Evolutionary conservation across 2,329 filamentous ascomycete genomes (phyloP).

Genomic region (Pyricularia sp.): DNA sequence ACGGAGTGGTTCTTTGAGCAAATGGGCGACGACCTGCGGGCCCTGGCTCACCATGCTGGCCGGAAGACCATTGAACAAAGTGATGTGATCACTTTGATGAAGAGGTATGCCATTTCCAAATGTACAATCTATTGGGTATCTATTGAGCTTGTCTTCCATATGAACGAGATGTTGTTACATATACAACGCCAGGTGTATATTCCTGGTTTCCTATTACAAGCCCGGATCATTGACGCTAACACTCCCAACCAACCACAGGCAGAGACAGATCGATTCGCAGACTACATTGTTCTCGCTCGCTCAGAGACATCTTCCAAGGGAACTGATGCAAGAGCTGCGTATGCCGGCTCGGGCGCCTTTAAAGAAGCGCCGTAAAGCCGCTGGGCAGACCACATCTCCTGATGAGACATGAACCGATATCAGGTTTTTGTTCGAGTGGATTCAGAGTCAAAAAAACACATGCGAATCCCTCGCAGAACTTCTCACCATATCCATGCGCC

Average conservation of each 20-base stretch:
- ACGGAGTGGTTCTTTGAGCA: slow-evolving; percentile 92
- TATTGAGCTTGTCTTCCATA: slow-evolving; percentile 6
- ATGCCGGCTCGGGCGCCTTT: slow-evolving; percentile 47
- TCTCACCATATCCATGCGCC: background rate
- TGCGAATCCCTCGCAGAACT: background rate
- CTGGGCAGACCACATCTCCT: slow-evolving; percentile 20
- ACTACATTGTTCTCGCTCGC: slow-evolving; percentile 79
- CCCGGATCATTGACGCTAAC: slow-evolving; percentile 16
- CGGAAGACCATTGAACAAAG: slow-evolving; percentile 77
- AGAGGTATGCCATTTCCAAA: slow-evolving; percentile 45
- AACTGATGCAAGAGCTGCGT: slow-evolving; percentile 69
- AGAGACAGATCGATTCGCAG: slow-evolving; percentile 58
- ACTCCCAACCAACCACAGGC: slow-evolving; percentile 34
- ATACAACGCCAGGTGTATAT: background rate
- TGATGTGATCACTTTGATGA: slow-evolving; percentile 72
- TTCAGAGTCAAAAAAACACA: background rate
- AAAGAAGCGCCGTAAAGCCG: slow-evolving; percentile 28
- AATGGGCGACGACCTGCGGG: slow-evolving; percentile 62
- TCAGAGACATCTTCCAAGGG: slow-evolving; percentile 66
- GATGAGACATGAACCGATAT: slow-evolving; percentile 23
- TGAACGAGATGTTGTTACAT: background rate
- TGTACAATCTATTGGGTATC: slow-evolving; percentile 8
- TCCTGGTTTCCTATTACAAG: slow-evolving; percentile 11
- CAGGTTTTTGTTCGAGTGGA: background rate
- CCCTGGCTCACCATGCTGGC: slow-evolving; percentile 69